These are phyloP conservation scores for Amanita molliuscula DNA, from an alignment of 768 basidiomycete species.

Conservation along the genomic window DNA sequence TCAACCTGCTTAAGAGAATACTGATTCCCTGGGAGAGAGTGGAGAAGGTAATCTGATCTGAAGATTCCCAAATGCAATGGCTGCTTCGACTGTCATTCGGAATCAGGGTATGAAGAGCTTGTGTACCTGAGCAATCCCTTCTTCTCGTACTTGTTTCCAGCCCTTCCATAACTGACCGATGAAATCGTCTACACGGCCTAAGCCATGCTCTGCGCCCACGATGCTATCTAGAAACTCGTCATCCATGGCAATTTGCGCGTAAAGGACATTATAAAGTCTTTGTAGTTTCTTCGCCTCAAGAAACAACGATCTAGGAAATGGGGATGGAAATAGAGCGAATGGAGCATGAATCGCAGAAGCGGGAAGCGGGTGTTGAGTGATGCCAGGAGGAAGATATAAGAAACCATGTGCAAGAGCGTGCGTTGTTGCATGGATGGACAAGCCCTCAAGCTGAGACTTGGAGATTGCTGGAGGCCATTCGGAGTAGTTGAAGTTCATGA, in stretches of 20 bases:
- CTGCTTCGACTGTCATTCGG: slow-evolving; percentile 26
- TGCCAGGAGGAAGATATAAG: slow-evolving; percentile 59
- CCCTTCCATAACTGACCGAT: slow-evolving; percentile 79
- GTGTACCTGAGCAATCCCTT: slow-evolving; percentile 38
- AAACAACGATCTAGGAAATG: slow-evolving; percentile 71
- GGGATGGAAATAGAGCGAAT: slow-evolving; percentile 78
- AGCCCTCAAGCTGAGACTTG: slow-evolving; percentile 41
- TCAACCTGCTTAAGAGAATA: slow-evolving; percentile 84
- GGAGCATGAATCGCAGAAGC: slow-evolving; percentile 87
- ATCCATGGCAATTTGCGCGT: slow-evolving; percentile 76
- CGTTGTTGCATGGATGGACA: slow-evolving; percentile 62
- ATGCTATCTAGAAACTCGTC: slow-evolving; percentile 70
- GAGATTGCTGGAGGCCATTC: slow-evolving; percentile 71
- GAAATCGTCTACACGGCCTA: slow-evolving; percentile 79
- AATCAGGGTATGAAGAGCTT: not conserved
- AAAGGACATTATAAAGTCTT: slow-evolving; percentile 72
- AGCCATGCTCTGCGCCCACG: slow-evolving; percentile 72
- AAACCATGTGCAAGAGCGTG: slow-evolving; percentile 83
- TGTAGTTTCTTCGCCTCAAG: slow-evolving; percentile 57
- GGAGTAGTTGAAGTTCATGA: slow-evolving; percentile 31
- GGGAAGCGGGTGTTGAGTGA: slow-evolving; percentile 38
- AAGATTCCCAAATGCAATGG: slow-evolving; percentile 83
- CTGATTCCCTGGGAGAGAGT: slow-evolving; percentile 31
- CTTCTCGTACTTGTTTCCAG: slow-evolving; percentile 68
- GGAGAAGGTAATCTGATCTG: slow-evolving; percentile 89